Evolutionary conservation across 177 flowering plant species (phyloP), one percentile per base, ranked within the genome.

Genomic region (Vitis hybrid): DNA sequence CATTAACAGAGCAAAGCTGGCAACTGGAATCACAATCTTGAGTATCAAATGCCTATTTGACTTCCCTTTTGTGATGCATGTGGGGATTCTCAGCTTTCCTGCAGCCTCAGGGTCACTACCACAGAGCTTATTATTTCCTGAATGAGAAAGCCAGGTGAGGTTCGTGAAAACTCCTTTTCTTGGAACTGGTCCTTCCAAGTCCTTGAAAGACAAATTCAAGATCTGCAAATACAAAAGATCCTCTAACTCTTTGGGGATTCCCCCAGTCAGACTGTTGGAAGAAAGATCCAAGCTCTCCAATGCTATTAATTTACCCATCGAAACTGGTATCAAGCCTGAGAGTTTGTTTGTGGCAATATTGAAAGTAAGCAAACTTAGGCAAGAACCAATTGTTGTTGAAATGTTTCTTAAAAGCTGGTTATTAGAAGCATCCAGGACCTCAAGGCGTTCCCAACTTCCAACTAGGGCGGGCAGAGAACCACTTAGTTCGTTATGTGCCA

Each of bases 171-270:
- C 55, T 5, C 62, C 60, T 26, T 50, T 61, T 4, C 14, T 30
- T 9, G 72, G 72, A 14, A 74, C 69, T 17, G 56, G 34, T 3
- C 77, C 72, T 63, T 69, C 72, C 21, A 74, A 52, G 7, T 64
- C 18, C 4, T 74, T 74, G 65, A 50, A 74, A 56, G 77, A 74
- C 57, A 74, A 34, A 50, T 69, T 69, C 8, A 74, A 51, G 5
- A 4, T 32, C 49, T 19, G 17, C 8, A 74, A 54, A 45, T 1
- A 1, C n/a, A 23, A 0, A 15, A 65, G 32, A 51, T 60, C 26
- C 4, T 4, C 56, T 23, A 75, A 45, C 11, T 45, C 66, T 23
- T 34, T 19, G 14, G 74, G 71, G 14, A 71, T 61, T 51, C 0
- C 0, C 7, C 70, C 69, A 10, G 74, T 56, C 12, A 65, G 57